phyloP scores from a whole-genome alignment of 352 stramenopile genomes.

The Globisporangium cylindrosporum region DNA sequence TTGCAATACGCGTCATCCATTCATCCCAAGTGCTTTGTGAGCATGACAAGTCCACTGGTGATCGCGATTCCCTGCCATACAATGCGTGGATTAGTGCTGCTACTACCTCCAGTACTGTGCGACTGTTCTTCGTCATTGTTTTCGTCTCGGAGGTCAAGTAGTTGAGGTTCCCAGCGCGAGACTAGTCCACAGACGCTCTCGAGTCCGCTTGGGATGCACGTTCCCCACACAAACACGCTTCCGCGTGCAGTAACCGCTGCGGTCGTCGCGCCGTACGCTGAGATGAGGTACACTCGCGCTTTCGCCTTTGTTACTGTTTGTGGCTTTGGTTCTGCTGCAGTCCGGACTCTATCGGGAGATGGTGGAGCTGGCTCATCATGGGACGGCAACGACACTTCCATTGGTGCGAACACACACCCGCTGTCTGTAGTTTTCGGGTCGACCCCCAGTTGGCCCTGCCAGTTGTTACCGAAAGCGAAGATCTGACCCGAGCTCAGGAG shows the following conservation, averaged over 20 bases:
- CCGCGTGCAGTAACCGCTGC: slow-evolving; percentile 22
- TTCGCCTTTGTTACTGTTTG: neutral
- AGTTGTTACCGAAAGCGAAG: slow-evolving; percentile 62
- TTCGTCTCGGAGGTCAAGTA: slow-evolving; percentile 17
- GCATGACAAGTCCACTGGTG: slow-evolving; percentile 41
- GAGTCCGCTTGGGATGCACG: slow-evolving; percentile 27
- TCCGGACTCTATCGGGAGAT: neutral
- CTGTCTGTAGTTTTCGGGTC: slow-evolving; percentile 19
- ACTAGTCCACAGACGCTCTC: slow-evolving; percentile 34
- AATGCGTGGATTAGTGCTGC: neutral
- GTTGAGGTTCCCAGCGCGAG: slow-evolving; percentile 24
- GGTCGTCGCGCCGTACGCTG: slow-evolving; percentile 24
- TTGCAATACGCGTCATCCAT: neutral
- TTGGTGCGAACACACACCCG: slow-evolving; percentile 10
- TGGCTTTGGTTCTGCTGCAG: neutral
- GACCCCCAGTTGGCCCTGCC: slow-evolving; percentile 70
- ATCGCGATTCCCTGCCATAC: slow-evolving; percentile 45
- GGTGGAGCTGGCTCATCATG: neutral
- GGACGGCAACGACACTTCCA: neutral
- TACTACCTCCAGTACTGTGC: neutral
- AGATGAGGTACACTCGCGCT: slow-evolving; percentile 30
- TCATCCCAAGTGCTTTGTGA: slow-evolving; percentile 23
- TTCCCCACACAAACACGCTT: slow-evolving; percentile 38
- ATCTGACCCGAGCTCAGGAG: slow-evolving; percentile 46
- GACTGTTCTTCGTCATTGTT: neutral